Conservation (phyloP, 106 monocot genomes). For the Allium sativum region DNA sequence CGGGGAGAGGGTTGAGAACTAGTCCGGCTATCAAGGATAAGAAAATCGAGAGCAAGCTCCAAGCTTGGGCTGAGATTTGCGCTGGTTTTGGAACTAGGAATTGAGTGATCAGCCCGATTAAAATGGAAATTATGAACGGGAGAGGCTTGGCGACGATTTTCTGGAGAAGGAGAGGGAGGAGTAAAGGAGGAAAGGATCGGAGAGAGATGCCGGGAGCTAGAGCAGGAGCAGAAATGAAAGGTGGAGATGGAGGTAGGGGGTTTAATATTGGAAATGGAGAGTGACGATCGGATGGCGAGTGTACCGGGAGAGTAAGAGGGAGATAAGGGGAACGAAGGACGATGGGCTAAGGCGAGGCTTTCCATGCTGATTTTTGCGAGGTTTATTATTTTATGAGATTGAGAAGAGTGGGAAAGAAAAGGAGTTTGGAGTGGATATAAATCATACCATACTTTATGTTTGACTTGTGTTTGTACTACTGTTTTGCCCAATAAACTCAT, state of each 20-base stretch:
- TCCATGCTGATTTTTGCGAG: too few species aligned
- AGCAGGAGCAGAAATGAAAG: conserved; percentile 6
- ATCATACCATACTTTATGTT: too few species aligned
- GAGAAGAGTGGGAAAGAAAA: conserved; percentile 8
- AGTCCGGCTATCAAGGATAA: conserved; percentile 81
- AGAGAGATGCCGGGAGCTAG: background rate
- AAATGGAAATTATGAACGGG: conserved; percentile 54
- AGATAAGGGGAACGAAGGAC: background rate
- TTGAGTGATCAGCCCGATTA: conserved; percentile 56
- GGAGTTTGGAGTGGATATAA: too few species aligned
- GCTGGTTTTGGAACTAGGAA: conserved; percentile 65
- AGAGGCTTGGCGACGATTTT: conserved; percentile 47
- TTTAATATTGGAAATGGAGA: conserved; percentile 5
- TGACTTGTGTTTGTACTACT: too few species aligned
- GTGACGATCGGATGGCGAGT: conserved; percentile 7
- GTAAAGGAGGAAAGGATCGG: background rate
- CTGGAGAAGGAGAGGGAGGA: conserved; percentile 3
- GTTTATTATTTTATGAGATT: too few species aligned
- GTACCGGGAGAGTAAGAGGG: background rate
- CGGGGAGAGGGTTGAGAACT: conserved; percentile 72
- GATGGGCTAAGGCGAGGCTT: conserved; percentile 25
- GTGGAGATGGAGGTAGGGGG: conserved; percentile 1
- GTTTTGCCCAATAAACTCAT: too few species aligned
- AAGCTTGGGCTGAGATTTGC: conserved; percentile 68
- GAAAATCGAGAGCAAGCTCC: conserved; percentile 90